Percentiles rank a stretch among this genome's conserved stretches.
Conservation (phyloP, 441 rosid species). For the Kokia cookei region DNA sequence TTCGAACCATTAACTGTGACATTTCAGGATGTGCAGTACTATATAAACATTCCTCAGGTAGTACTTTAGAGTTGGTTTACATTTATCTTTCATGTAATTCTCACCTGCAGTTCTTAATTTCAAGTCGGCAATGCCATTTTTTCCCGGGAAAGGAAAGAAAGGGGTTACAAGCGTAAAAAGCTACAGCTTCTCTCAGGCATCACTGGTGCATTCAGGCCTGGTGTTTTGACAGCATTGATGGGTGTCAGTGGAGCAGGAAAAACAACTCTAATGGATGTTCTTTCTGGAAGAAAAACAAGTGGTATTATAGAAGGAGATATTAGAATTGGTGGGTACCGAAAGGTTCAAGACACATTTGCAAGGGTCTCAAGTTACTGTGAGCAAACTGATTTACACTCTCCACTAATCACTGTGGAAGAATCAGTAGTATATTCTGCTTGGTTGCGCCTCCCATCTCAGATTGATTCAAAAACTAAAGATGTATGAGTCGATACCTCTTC, state of each 20-base stretch:
- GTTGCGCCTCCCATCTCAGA: constrained; percentile 44
- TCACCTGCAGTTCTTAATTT: not conserved
- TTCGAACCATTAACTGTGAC: constrained; percentile 50
- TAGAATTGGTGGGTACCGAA: constrained; percentile 49
- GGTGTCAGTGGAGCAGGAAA: constrained; percentile 79
- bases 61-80: not conserved
- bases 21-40: constrained; percentile 57
- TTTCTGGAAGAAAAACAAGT: constrained; percentile 59
- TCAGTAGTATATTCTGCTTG: constrained; percentile 55
- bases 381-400: constrained; percentile 63
- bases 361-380: constrained; percentile 70
- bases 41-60: constrained; percentile 65
- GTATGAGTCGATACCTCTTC: constrained; percentile 16
- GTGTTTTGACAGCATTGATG: constrained; percentile 63
- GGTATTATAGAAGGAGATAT: constrained; percentile 62
- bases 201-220: constrained; percentile 55
- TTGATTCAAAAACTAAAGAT: constrained; percentile 28
- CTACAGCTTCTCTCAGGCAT: constrained; percentile 49
- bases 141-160: constrained; percentile 40
- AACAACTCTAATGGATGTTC: constrained; percentile 72
- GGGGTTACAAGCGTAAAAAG: constrained; percentile 36
- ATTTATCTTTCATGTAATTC: not conserved
- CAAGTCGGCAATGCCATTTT: not conserved
- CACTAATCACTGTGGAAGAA: constrained; percentile 54
- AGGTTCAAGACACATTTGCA: constrained; percentile 51